Conservation (phyloP, 345 rosid genomes). For the Eucalyptus regnans region DNA sequence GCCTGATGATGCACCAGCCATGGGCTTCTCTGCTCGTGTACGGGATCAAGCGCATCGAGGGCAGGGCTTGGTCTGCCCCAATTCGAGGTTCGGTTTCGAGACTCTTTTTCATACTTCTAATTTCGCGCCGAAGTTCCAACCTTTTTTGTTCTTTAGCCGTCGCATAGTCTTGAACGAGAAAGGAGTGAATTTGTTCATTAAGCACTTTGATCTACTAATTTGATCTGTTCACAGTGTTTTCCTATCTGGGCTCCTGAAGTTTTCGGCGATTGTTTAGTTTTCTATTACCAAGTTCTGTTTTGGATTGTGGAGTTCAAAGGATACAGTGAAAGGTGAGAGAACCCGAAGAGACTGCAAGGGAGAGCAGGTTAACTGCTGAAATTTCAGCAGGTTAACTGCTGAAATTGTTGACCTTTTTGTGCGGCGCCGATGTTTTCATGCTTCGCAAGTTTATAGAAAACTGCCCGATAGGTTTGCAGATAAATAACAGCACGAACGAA, state of each 20-base stretch:
- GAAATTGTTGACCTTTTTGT: background rate
- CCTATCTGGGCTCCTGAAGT: background rate
- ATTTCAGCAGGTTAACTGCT: no score
- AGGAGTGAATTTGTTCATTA: background rate
- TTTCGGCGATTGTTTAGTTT: background rate
- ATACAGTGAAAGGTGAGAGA: background rate
- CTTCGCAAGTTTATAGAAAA: background rate
- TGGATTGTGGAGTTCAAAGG: background rate
- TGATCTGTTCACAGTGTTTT: background rate
- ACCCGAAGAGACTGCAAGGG: background rate
- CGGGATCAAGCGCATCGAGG: conserved; percentile 89
- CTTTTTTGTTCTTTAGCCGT: background rate
- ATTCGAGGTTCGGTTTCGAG: background rate
- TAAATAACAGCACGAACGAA: background rate
- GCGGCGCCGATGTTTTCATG: background rate
- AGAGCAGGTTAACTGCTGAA: background rate
- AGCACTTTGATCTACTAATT: background rate
- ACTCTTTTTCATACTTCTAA: background rate
- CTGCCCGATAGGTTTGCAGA: background rate
- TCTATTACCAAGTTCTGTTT: background rate
- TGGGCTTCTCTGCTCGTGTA: conserved; percentile 15
- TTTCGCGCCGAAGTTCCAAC: background rate
- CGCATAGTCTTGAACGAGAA: background rate
- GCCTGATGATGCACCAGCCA: background rate
- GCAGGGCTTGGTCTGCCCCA: conserved; percentile 86